Percentiles rank a stretch among this genome's conserved stretches.
These are phyloP conservation scores for Nicotiana undulata DNA, from an alignment of 257 asterid genomes.

Conservation along the genomic window DNA sequence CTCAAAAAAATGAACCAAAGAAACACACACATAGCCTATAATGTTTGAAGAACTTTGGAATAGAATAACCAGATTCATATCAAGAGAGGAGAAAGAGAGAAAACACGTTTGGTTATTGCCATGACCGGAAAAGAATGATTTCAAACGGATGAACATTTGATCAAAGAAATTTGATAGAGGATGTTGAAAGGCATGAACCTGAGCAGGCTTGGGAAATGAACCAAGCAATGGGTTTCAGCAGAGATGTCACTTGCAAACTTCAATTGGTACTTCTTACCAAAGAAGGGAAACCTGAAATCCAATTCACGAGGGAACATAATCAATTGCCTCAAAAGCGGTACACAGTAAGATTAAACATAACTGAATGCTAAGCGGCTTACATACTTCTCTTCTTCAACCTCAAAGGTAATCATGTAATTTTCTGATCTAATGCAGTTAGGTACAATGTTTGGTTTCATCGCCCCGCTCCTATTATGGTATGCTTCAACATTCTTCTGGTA, in stretches of 20 bases:
- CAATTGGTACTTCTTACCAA: constrained; percentile 93
- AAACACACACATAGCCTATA: neutral
- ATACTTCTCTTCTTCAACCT: constrained; percentile 98
- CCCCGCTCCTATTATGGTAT: constrained; percentile 71
- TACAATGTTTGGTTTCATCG: constrained; percentile 72
- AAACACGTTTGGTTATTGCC: neutral
- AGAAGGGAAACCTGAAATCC: constrained; percentile 77
- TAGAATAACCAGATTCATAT: neutral
- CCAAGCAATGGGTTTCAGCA: constrained; percentile 81
- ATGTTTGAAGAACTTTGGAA: neutral
- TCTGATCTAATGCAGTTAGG: constrained; percentile 95
- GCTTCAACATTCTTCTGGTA: constrained; percentile 98
- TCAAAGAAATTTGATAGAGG: neutral
- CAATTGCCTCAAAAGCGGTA: constrained; percentile 11
- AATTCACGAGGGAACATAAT: constrained; percentile 15
- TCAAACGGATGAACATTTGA: neutral
- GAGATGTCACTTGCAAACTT: constrained; percentile 68
- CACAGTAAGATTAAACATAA: constrained; percentile 10
- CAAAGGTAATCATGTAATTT: constrained; percentile 88
- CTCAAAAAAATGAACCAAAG: neutral
- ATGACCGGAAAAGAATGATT: neutral
- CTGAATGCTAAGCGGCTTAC: constrained; percentile 9
- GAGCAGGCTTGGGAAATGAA: constrained; percentile 93
- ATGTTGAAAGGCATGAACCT: constrained; percentile 39
- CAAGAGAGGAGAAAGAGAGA: neutral